These are phyloP conservation scores for Scheffersomyces quercinus DNA, from an alignment of 1,139 yeast species.

Conservation along the genomic window DNA sequence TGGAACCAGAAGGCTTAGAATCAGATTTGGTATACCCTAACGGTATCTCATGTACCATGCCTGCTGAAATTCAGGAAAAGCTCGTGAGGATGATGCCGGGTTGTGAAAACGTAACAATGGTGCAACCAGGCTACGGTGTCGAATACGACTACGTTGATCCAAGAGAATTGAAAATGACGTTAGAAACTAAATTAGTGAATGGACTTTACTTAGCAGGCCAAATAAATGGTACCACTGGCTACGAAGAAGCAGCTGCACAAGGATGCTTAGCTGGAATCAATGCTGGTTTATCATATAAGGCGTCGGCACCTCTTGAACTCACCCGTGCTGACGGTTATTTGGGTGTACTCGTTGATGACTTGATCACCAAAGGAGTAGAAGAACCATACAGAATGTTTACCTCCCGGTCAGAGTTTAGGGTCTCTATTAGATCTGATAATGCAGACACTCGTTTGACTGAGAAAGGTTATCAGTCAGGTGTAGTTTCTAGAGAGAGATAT, in stretches of 20 bases:
- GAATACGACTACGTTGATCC: constrained; percentile 98
- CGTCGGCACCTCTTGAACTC: constrained; percentile 52
- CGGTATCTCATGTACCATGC: constrained; percentile 96
- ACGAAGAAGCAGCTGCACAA: constrained; percentile 98
- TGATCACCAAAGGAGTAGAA: constrained; percentile 92
- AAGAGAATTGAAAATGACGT: constrained; percentile 70
- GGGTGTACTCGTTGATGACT: constrained; percentile 91
- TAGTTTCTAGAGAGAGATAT: constrained; percentile 65
- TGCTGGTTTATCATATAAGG: constrained; percentile 61
- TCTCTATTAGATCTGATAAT: constrained; percentile 88
- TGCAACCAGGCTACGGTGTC: constrained; percentile 97
- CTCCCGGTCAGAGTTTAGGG: constrained; percentile 89
- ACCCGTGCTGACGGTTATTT: constrained; percentile 83
- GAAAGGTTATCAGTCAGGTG: constrained; percentile 66
- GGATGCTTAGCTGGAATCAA: constrained; percentile 95
- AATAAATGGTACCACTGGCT: constrained; percentile 98
- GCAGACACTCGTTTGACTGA: constrained; percentile 85
- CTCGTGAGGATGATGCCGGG: constrained; percentile 84
- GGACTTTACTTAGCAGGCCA: constrained; percentile 95
- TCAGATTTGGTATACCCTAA: constrained; percentile 89
- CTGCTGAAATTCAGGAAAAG: constrained; percentile 81
- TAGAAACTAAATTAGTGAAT: constrained; percentile 77
- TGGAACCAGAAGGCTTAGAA: constrained; percentile 94
- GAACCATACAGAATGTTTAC: constrained; percentile 99
- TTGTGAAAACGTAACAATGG: constrained; percentile 79